phyloP scores from a whole-genome alignment of 352 stramenopile genomes.

The Phytophthora fragariaefolia region DNA sequence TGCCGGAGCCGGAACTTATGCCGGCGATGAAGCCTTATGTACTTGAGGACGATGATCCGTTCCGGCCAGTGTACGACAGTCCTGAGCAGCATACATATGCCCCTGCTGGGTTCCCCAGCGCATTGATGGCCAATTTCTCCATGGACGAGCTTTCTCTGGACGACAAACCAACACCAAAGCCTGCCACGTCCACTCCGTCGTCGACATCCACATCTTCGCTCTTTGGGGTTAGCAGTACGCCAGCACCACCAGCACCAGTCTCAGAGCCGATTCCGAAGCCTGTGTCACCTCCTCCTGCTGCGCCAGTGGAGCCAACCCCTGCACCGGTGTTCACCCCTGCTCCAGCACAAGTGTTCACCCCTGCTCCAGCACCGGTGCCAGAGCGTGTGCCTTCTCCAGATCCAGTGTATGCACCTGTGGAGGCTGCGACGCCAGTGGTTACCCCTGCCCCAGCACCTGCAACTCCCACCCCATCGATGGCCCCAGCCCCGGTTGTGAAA shows the following conservation, averaged over 20 bases:
- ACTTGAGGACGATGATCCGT: constrained; percentile 40
- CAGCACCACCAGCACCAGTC: constrained; percentile 13
- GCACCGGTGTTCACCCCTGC: constrained; percentile 18
- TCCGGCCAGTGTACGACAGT: constrained; percentile 28
- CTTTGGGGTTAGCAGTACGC: constrained; percentile 33
- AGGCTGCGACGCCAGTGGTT: not conserved
- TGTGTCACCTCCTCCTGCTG: constrained; percentile 10
- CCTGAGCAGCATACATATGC: constrained; percentile 17
- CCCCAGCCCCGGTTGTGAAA: constrained; percentile 11
- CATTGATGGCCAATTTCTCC: constrained; percentile 51
- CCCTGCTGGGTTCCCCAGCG: constrained; percentile 40
- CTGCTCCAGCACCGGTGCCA: constrained; percentile 6
- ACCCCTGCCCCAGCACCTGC: constrained; percentile 4
- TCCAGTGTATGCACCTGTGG: not conserved
- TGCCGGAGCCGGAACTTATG: constrained; percentile 35
- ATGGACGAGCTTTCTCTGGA: constrained; percentile 50
- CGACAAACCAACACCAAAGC: constrained; percentile 34
- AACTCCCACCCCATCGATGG: not conserved
- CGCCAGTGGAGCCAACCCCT: constrained; percentile 11
- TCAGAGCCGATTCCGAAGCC: constrained; percentile 14
- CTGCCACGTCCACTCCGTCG: constrained; percentile 15
- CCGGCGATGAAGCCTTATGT: constrained; percentile 46
- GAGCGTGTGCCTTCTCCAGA: constrained; percentile 1
- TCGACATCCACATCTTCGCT: constrained; percentile 32
- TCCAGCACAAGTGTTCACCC: constrained; percentile 11